Evolutionary conservation across 2,329 filamentous ascomycete genomes (phyloP).

Genomic region (Ophiostoma sp.): DNA sequence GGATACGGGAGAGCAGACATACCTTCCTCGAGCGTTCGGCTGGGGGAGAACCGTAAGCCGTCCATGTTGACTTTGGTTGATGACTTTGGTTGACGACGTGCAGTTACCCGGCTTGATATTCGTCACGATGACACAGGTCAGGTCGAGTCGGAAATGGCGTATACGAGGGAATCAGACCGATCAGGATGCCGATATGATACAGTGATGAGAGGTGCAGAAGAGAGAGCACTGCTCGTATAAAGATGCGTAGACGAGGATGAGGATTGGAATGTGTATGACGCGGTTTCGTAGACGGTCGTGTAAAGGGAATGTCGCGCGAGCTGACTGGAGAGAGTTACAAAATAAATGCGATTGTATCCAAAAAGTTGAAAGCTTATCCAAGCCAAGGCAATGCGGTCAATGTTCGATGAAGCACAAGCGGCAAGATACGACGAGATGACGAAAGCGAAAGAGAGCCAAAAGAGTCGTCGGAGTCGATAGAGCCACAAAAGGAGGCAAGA

Average conservation of each 20-base stretch:
- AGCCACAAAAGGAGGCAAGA: background rate
- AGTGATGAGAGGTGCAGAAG: background rate
- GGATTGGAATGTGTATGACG: constrained; percentile 6
- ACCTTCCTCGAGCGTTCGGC: background rate
- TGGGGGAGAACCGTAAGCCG: background rate
- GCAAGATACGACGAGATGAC: background rate
- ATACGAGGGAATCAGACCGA: background rate
- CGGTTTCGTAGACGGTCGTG: constrained; percentile 1
- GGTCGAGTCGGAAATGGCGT: background rate
- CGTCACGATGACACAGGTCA: background rate
- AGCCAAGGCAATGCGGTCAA: background rate
- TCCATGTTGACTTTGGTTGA: background rate
- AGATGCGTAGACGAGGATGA: background rate
- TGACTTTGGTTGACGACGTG: background rate
- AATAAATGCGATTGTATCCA: background rate
- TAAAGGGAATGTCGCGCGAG: background rate
- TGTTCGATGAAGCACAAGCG: background rate
- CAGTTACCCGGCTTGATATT: constrained; percentile 1
- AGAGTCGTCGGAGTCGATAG: background rate
- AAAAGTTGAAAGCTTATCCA: background rate
- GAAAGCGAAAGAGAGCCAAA: background rate
- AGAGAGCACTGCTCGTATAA: background rate
- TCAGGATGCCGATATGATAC: background rate
- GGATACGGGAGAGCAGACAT: background rate
- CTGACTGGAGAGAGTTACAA: background rate